phyloP scores from a whole-genome alignment of 2,329 filamentous ascomycete genomes.

The Graphium sp. region DNA sequence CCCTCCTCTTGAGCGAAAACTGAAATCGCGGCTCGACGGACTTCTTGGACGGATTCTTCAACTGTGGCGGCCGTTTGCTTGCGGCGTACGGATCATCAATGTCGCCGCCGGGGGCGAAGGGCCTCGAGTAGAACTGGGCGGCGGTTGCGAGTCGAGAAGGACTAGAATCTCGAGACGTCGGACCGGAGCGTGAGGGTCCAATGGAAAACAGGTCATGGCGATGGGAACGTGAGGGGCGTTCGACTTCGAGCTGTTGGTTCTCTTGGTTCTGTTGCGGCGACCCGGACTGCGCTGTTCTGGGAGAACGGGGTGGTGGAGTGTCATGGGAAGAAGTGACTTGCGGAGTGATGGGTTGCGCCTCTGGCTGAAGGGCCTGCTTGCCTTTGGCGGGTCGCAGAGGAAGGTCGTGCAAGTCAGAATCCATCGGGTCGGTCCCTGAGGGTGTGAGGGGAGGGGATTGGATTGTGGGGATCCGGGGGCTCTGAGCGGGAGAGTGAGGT shows the following conservation, averaged over 20 bases:
- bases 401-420: slow-evolving; percentile 8
- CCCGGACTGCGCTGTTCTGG: slow-evolving; percentile 3
- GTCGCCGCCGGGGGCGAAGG: slow-evolving; percentile 66
- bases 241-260: too few species aligned
- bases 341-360: slow-evolving; percentile 43
- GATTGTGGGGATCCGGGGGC: slow-evolving; percentile 45
- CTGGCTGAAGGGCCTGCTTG: slow-evolving; percentile 6
- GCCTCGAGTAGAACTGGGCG: slow-evolving; percentile 49
- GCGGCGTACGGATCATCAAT: slow-evolving; percentile 78
- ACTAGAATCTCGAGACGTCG: slow-evolving; percentile 43
- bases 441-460: slow-evolving; percentile 85
- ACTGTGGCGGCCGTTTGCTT: slow-evolving; percentile 55
- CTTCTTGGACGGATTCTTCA: slow-evolving; percentile 41
- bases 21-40: slow-evolving; percentile 68
- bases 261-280: slow-evolving; percentile 10
- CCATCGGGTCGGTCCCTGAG: slow-evolving; percentile 44
- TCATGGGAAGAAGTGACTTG: slow-evolving; percentile 37
- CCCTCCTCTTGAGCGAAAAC: slow-evolving; percentile 60
- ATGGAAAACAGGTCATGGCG: slow-evolving; percentile 36
- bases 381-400: not conserved
- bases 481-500: slow-evolving; percentile 2
- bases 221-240: too few species aligned
- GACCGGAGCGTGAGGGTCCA: slow-evolving; percentile 31
- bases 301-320: not conserved
- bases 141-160: slow-evolving; percentile 51